Evolutionary conservation across 148 eudicot species (phyloP).

Genomic region (Heliosperma pusillum): DNA sequence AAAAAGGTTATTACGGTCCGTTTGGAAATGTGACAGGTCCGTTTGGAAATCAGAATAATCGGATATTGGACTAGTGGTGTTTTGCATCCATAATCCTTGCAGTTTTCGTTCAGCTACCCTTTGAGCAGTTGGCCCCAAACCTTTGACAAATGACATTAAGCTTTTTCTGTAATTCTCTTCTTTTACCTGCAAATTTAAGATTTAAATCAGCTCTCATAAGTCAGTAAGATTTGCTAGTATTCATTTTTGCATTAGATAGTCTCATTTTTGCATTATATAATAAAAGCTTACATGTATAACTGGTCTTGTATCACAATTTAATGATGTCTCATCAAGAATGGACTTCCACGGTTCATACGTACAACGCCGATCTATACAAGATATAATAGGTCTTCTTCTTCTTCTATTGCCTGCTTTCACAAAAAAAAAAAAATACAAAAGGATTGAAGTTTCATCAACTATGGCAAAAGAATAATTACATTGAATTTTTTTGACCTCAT

Average conservation of each 20-base stretch:
- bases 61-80: conserved; percentile 1
- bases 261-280: background rate
- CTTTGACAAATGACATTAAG: conserved; percentile 57
- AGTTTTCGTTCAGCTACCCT: conserved; percentile 60
- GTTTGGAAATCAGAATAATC: conserved; percentile 6
- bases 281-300: conserved; percentile 36
- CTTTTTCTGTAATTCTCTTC: conserved; percentile 54
- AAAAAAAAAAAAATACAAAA: background rate
- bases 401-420: conserved; percentile 33
- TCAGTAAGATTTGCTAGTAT: background rate
- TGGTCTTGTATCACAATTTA: conserved; percentile 16
- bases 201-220: background rate
- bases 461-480: background rate
- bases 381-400: conserved; percentile 16
- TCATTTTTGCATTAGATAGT: background rate
- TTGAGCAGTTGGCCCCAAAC: conserved; percentile 69
- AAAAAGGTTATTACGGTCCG: background rate
- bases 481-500: background rate
- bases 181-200: conserved; percentile 35
- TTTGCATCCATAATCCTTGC: conserved; percentile 24
- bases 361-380: conserved; percentile 33
- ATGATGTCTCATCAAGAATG: conserved; percentile 18
- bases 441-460: background rate
- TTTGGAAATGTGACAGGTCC: conserved; percentile 13
- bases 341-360: conserved; percentile 38